Evolutionary conservation across 192 early-diverging fungal genomes (phyloP).

Genomic region (Rhizophagus sp.): DNA sequence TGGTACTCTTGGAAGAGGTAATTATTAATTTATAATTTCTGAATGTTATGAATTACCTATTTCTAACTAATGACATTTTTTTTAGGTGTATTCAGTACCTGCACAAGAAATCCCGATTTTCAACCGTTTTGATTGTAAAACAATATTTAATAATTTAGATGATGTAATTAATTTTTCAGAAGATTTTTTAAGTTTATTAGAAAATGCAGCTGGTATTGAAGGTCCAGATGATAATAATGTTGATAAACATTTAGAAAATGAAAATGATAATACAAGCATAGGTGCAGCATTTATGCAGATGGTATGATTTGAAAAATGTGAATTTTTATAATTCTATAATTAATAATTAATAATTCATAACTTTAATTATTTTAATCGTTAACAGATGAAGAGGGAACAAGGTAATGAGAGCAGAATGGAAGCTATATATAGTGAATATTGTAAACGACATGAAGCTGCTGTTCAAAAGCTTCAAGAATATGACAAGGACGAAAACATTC

Average conservation of each 20-base stretch:
- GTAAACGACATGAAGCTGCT: slow-evolving; percentile 73
- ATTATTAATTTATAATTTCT: neutral
- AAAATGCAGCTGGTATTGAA: slow-evolving; percentile 51
- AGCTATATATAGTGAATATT: slow-evolving; percentile 68
- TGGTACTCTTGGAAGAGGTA: slow-evolving; percentile 22
- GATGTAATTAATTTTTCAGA: slow-evolving; percentile 68
- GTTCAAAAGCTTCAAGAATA: slow-evolving; percentile 65
- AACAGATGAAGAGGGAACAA: neutral
- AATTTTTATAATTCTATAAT: neutral
- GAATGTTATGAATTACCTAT: too few relatives aligned
- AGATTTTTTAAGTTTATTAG: slow-evolving; percentile 65
- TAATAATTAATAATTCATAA: neutral
- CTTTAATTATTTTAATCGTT: neutral
- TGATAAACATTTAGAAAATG: slow-evolving; percentile 29
- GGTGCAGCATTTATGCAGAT: slow-evolving; percentile 55
- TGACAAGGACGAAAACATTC: slow-evolving; percentile 37
- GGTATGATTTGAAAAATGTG: slow-evolving; percentile 39
- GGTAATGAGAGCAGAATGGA: slow-evolving; percentile 42
- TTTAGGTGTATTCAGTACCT: slow-evolving; percentile 26
- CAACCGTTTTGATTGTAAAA: slow-evolving; percentile 62
- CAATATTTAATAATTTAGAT: slow-evolving; percentile 79
- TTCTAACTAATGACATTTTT: too few relatives aligned
- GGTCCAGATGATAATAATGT: slow-evolving; percentile 30
- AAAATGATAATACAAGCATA: slow-evolving; percentile 39
- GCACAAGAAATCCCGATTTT: slow-evolving; percentile 41